Conservation (phyloP, 2,329 filamentous ascomycete genomes). For the Fusarium multiceps region DNA sequence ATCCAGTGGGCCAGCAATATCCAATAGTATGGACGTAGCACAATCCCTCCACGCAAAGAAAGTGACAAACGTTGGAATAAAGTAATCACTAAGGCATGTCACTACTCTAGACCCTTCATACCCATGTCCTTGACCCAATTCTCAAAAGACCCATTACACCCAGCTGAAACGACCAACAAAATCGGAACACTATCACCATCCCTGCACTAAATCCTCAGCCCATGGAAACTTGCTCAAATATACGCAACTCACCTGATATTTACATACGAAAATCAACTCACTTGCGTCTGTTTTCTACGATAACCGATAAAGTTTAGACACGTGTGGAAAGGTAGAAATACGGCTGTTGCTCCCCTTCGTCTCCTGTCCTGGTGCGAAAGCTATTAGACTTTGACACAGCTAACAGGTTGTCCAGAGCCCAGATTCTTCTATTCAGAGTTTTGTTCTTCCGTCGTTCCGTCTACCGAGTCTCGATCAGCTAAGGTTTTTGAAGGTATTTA, state of each 20-base stretch:
- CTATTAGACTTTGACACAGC: slow-evolving; percentile 6
- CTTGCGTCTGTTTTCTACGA: background rate
- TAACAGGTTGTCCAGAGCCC: background rate
- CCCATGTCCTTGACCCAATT: background rate
- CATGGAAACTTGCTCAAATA: slow-evolving; percentile 45
- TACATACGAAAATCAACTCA: background rate
- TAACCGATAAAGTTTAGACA: background rate
- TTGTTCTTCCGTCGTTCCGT: background rate
- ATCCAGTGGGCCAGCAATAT: background rate
- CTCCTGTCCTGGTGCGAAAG: background rate
- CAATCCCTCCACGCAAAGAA: background rate
- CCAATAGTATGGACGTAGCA: background rate
- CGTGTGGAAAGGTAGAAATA: slow-evolving; percentile 18
- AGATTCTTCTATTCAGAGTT: background rate
- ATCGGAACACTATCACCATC: slow-evolving; percentile 8
- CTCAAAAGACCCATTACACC: background rate
- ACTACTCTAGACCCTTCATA: background rate
- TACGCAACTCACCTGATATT: slow-evolving; percentile 31
- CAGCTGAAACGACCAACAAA: slow-evolving; percentile 1
- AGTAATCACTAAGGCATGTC: background rate
- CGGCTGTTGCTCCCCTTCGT: background rate
- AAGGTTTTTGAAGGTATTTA: too few species aligned
- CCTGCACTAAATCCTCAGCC: slow-evolving; percentile 21
- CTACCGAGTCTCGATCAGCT: background rate
- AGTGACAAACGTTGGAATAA: slow-evolving; percentile 10